A percentile compares a stretch with the other conserved stretches of the same genome.
phyloP scores from a whole-genome alignment of 2,329 filamentous ascomycete genomes.

The Trichophyton schoenleinii region DNA sequence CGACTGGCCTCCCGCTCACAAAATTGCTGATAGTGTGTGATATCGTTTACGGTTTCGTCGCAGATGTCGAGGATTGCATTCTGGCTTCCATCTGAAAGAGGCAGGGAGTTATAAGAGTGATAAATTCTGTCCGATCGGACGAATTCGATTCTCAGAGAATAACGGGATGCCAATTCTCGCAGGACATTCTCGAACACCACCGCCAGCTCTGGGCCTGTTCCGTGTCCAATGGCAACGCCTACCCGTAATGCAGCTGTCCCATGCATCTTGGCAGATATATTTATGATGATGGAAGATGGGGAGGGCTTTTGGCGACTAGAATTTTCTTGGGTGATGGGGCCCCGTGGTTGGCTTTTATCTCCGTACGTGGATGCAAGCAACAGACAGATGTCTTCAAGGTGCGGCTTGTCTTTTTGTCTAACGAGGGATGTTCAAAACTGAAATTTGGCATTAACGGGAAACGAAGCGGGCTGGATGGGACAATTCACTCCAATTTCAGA shows the following conservation, averaged over 20 bases:
- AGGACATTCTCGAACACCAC: background rate
- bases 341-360: background rate
- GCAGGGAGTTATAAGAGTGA: slow-evolving; percentile 2
- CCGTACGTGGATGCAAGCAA: background rate
- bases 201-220: slow-evolving; percentile 3
- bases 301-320: background rate
- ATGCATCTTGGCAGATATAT: background rate
- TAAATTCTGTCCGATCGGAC: slow-evolving; percentile 1
- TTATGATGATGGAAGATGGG: background rate
- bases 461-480: background rate
- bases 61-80: background rate
- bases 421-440: no score
- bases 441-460: background rate
- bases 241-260: background rate
- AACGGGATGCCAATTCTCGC: background rate
- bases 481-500: background rate
- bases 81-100: background rate
- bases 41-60: slow-evolving; percentile 3
- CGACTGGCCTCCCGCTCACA: background rate
- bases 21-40: background rate
- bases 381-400: background rate
- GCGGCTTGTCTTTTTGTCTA: background rate
- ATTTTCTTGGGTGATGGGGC: background rate
- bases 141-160: background rate
- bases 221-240: background rate